phyloP scores from a whole-genome alignment of 257 asterid genomes.

The Primulina tabacum region DNA sequence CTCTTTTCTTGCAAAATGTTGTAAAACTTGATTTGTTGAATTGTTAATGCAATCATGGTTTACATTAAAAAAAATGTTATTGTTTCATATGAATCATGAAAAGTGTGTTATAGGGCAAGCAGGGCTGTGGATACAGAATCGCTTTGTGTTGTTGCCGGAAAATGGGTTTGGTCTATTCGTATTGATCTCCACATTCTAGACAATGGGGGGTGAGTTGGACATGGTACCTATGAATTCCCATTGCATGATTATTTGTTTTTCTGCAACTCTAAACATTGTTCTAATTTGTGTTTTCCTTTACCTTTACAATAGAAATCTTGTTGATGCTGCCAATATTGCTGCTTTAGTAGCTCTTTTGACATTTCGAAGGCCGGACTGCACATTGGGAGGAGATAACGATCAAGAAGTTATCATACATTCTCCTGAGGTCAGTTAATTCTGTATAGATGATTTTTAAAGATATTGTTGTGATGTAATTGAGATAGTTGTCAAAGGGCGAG shows the following conservation, averaged over 20 bases:
- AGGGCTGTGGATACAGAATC: slow-evolving; percentile 97
- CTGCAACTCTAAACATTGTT: neutral
- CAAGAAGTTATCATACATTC: slow-evolving; percentile 76
- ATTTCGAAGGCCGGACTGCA: slow-evolving; percentile 88
- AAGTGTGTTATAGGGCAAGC: slow-evolving; percentile 69
- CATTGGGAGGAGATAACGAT: slow-evolving; percentile 81
- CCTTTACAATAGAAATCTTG: slow-evolving; percentile 63
- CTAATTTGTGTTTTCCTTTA: slow-evolving; percentile 19
- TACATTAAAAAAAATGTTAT: neutral
- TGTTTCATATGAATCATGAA: slow-evolving; percentile 20
- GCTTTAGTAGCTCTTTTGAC: slow-evolving; percentile 92
- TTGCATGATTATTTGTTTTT: slow-evolving; percentile 11
- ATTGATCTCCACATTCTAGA: slow-evolving; percentile 86
- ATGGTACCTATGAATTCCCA: slow-evolving; percentile 10
- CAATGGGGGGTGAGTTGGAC: slow-evolving; percentile 79
- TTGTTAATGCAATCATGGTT: too few species aligned
- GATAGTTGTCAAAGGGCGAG: too few species aligned
- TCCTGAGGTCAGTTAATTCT: slow-evolving; percentile 60
- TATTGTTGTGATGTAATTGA: neutral
- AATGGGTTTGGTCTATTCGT: slow-evolving; percentile 94
- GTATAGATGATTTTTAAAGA: neutral
- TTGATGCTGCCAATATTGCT: slow-evolving; percentile 94
- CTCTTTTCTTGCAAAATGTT: too few species aligned
- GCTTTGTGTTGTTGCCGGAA: slow-evolving; percentile 89
- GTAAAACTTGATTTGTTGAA: too few species aligned